Evolutionary conservation across 2,329 filamentous ascomycete genomes (phyloP).

Genomic region (Pseudocercospora pini-densiflorae): DNA sequence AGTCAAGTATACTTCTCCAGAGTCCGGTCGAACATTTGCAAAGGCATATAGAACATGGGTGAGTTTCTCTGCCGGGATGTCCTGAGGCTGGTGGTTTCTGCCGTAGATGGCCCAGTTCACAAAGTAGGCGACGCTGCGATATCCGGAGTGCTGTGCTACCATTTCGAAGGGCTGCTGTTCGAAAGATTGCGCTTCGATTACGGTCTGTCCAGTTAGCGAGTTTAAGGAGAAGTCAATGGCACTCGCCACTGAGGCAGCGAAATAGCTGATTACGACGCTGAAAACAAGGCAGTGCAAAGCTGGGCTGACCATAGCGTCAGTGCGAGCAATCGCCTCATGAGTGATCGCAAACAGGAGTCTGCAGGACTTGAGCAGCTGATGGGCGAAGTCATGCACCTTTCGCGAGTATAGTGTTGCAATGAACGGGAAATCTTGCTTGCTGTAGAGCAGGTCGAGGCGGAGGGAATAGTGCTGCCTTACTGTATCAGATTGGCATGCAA

Average conservation of each 20-base stretch:
- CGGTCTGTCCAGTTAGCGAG: constrained; percentile 9
- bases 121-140: constrained; percentile 41
- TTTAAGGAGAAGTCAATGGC: constrained; percentile 11
- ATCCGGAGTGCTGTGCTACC: constrained; percentile 31
- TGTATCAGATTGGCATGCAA: background rate
- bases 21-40: constrained; percentile 79
- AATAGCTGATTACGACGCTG: constrained; percentile 12
- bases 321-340: constrained; percentile 4
- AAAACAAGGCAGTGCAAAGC: constrained; percentile 29
- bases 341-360: background rate
- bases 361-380: background rate
- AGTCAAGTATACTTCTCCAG: constrained; percentile 76
- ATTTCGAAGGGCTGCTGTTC: constrained; percentile 14
- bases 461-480: background rate
- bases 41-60: constrained; percentile 93
- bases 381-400: background rate
- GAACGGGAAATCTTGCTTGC: background rate
- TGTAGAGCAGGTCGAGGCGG: background rate
- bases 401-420: background rate
- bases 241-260: constrained; percentile 17
- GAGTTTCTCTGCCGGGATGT: constrained; percentile 78
- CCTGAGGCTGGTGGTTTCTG: constrained; percentile 77
- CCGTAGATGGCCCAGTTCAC: constrained; percentile 45
- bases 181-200: background rate
- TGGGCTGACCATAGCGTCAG: constrained; percentile 19